These are phyloP conservation scores for Nelumbo lutea DNA, from an alignment of 164 flowering plant genomes.

Conservation along the genomic window DNA sequence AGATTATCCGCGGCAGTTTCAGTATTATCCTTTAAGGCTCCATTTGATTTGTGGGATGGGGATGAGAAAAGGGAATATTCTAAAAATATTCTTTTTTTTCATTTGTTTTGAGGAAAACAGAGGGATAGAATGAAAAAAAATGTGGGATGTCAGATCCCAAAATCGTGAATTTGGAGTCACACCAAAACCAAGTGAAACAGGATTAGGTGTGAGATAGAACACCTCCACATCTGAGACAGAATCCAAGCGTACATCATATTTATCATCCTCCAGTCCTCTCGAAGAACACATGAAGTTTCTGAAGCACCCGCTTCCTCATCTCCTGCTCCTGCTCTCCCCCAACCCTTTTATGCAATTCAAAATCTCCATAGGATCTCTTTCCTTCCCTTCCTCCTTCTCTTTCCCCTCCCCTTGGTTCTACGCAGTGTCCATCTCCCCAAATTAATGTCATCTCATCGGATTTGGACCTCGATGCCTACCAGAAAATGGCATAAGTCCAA, in stretches of 20 bases:
- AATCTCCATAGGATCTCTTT: neutral
- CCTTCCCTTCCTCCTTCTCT: slow-evolving; percentile 7
- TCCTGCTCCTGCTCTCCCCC: slow-evolving; percentile 18
- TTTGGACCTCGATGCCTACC: slow-evolving; percentile 54
- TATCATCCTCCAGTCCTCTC: slow-evolving; percentile 42
- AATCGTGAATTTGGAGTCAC: too few species aligned
- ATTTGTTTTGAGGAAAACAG: too few species aligned
- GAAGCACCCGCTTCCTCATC: slow-evolving; percentile 48
- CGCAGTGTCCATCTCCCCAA: slow-evolving; percentile 74
- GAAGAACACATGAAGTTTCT: slow-evolving; percentile 54
- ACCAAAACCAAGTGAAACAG: too few species aligned
- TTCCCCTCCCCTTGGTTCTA: slow-evolving; percentile 24
- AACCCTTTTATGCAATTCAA: neutral
- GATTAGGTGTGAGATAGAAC: slow-evolving; percentile 54
- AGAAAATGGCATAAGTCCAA: slow-evolving; percentile 77
- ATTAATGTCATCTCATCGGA: slow-evolving; percentile 50
- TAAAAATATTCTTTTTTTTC: too few species aligned
- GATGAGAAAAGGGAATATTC: too few species aligned
- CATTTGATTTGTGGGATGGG: neutral
- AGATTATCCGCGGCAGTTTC: too few species aligned
- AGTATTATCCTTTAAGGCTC: too few species aligned
- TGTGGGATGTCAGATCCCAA: too few species aligned
- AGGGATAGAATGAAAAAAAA: too few species aligned
- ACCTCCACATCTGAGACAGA: slow-evolving; percentile 51
- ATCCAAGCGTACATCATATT: slow-evolving; percentile 25